phyloP scores from a whole-genome alignment of 2,329 filamentous ascomycete species.

The Metarhizium anisopliae region DNA sequence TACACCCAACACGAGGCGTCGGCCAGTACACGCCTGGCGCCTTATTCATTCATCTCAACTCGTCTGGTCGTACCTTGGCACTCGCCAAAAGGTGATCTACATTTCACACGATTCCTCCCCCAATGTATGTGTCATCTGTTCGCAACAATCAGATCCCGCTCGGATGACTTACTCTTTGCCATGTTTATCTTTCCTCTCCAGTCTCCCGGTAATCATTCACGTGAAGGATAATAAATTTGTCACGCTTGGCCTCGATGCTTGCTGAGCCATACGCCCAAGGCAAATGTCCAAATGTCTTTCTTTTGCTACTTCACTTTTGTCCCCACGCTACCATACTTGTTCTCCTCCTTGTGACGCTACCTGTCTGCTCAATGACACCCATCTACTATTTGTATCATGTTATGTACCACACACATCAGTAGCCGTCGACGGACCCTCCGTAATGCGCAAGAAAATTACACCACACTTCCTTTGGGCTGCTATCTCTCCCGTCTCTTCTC shows the following conservation, averaged over 20 bases:
- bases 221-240: not conserved
- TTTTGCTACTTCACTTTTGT: constrained; percentile 8
- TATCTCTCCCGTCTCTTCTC: not conserved
- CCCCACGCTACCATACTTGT: constrained; percentile 6
- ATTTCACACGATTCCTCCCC: too few species aligned
- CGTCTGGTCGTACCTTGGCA: too few species aligned
- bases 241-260: not conserved
- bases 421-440: not conserved
- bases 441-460: not conserved
- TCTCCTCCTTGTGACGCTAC: not conserved
- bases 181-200: too few species aligned
- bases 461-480: constrained; percentile 5
- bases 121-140: too few species aligned
- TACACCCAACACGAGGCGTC: not conserved
- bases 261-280: too few species aligned
- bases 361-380: constrained; percentile 4
- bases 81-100: too few species aligned
- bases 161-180: too few species aligned
- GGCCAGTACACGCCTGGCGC: not conserved
- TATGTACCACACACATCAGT: constrained; percentile 12
- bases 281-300: not conserved
- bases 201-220: too few species aligned
- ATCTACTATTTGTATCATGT: constrained; percentile 9
- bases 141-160: too few species aligned
- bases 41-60: not conserved